Conservation (phyloP, 306 rosid species). For the Citrullus colocynthis region DNA sequence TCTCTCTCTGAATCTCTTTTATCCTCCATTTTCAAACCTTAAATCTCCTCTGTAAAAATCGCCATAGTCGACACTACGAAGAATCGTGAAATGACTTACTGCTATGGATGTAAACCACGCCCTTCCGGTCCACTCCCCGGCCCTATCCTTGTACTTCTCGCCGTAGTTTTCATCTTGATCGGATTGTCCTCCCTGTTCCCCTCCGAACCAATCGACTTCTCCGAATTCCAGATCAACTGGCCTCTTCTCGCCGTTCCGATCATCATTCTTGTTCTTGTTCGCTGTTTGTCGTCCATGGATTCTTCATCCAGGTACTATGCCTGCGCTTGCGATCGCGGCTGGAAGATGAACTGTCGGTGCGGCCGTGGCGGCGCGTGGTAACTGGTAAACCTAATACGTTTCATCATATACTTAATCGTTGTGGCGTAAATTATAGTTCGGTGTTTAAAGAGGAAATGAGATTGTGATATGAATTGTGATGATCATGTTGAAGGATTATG, state of each 20-base stretch:
- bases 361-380: conserved; percentile 1
- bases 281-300: conserved; percentile 25
- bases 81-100: background rate
- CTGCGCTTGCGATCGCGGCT: conserved; percentile 3
- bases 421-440: background rate
- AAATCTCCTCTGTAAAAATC: background rate
- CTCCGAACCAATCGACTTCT: background rate
- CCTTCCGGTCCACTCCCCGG: conserved; percentile 14
- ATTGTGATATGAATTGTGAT: background rate
- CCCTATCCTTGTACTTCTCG: conserved; percentile 28
- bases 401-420: background rate
- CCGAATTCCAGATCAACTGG: conserved; percentile 28
- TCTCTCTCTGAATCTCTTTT: background rate
- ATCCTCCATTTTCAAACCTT: background rate
- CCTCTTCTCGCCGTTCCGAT: conserved; percentile 21
- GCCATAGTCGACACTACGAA: background rate
- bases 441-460: background rate
- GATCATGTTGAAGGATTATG: background rate
- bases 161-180: conserved; percentile 11
- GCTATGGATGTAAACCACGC: background rate
- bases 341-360: conserved; percentile 7
- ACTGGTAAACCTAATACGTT: background rate
- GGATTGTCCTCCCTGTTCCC: conserved; percentile 13
- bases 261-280: conserved; percentile 26
- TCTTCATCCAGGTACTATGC: background rate